Evolutionary conservation across 257 asterid genomes (phyloP).

Genomic region (Solanum bulbocastanum): DNA sequence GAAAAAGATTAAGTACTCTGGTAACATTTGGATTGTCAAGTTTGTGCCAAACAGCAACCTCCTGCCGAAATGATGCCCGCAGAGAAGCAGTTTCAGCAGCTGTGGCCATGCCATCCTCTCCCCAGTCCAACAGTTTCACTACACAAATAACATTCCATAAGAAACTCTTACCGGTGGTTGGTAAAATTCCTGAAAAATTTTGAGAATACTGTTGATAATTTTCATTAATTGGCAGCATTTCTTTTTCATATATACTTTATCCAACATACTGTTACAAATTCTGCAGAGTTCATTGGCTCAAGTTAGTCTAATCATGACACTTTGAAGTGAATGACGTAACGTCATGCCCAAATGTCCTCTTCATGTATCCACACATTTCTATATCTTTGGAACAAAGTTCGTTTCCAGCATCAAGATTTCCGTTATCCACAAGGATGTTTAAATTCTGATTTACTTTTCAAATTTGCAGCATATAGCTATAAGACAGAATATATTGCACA

Average conservation of each 20-base stretch:
- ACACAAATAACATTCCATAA: background rate
- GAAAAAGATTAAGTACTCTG: slow-evolving; percentile 13
- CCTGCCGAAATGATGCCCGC: slow-evolving; percentile 69
- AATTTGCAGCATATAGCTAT: background rate
- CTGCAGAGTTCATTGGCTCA: background rate
- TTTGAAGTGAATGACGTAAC: background rate
- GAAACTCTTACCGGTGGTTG: background rate
- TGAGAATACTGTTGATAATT: background rate
- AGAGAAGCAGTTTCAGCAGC: slow-evolving; percentile 69
- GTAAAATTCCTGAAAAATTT: background rate
- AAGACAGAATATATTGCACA: background rate
- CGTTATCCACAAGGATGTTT: background rate
- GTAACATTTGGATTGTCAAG: slow-evolving; percentile 80
- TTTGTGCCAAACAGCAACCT: slow-evolving; percentile 83
- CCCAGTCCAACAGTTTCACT: slow-evolving; percentile 92
- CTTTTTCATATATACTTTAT: background rate
- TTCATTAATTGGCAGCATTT: background rate
- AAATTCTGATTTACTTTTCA: background rate
- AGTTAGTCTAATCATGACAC: background rate
- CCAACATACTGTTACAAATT: background rate
- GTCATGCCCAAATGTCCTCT: background rate
- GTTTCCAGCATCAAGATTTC: no score
- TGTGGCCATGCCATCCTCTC: slow-evolving; percentile 77
- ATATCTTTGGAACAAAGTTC: no score
- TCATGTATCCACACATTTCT: no score